A percentile compares a stretch with the other conserved stretches of the same genome.
Evolutionary conservation across 2,329 filamentous ascomycete species (phyloP).

Genomic region (Magnaporthiopsis incrustans): DNA sequence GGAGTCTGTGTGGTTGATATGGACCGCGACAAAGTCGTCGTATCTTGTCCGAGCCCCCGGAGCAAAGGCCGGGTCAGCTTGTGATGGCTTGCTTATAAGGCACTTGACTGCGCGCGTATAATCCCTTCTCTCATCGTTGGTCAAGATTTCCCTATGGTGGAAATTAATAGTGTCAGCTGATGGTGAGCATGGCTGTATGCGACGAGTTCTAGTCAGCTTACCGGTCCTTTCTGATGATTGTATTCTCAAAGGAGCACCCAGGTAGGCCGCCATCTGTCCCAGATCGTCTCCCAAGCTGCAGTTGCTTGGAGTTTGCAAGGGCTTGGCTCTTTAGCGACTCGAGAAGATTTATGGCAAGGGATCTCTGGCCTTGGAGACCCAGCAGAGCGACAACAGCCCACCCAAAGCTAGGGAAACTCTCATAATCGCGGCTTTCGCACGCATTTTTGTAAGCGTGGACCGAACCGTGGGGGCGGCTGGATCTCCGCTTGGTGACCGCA

Average conservation of each 20-base stretch:
- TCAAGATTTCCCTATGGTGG: slow-evolving; percentile 17
- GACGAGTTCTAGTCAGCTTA: not conserved
- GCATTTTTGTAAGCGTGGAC: not conserved
- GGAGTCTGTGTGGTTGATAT: slow-evolving; percentile 26
- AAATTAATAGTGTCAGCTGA: not conserved
- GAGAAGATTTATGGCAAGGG: not conserved
- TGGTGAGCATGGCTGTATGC: not conserved
- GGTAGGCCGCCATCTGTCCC: not conserved
- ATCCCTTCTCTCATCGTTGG: slow-evolving; percentile 15
- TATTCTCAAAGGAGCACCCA: not conserved
- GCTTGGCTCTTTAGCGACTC: not conserved
- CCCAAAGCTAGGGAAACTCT: not conserved
- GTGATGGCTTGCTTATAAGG: slow-evolving; percentile 18
- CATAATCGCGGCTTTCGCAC: not conserved
- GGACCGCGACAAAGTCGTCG: slow-evolving; percentile 29
- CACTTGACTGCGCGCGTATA: slow-evolving; percentile 20
- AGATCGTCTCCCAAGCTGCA: not conserved
- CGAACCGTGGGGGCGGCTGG: too few relatives aligned
- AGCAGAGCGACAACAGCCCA: not conserved
- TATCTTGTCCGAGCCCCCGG: slow-evolving; percentile 20
- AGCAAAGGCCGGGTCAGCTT: slow-evolving; percentile 14
- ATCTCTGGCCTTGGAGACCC: not conserved
- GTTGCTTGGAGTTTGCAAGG: not conserved
- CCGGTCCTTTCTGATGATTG: not conserved
- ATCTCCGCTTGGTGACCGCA: not conserved